Evolutionary conservation across 768 basidiomycete species (phyloP).

Genomic region (Lactarius akahatsu): DNA sequence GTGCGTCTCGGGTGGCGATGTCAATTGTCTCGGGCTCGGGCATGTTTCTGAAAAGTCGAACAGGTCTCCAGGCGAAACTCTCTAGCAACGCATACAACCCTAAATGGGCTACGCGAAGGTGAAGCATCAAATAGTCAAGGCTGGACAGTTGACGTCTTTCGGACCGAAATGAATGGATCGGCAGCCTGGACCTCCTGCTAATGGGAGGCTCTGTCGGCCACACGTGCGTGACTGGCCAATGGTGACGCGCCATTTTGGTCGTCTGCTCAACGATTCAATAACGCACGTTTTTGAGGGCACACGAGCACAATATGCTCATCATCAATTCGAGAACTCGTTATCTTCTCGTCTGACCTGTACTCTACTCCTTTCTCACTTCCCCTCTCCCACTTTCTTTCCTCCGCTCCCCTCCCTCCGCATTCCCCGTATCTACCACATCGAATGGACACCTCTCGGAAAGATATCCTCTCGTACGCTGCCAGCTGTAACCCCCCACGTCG

Average conservation of each 20-base stretch:
- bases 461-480: slow-evolving; percentile 36
- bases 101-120: neutral
- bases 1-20: no score
- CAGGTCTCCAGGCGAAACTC: no score
- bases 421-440: neutral
- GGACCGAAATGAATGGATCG: neutral
- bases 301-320: slow-evolving; percentile 24
- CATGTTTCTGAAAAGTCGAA: no score
- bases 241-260: slow-evolving; percentile 16
- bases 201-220: neutral
- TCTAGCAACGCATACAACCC: no score
- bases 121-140: neutral
- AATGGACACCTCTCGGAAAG: slow-evolving; percentile 27
- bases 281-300: slow-evolving; percentile 27
- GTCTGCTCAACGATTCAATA: slow-evolving; percentile 17
- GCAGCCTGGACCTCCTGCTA: slow-evolving; percentile 1
- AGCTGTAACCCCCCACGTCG: slow-evolving; percentile 47
- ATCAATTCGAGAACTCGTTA: neutral
- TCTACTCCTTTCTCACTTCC: neutral
- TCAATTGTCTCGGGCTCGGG: no score
- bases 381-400: neutral
- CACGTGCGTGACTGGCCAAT: slow-evolving; percentile 27
- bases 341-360: slow-evolving; percentile 2
- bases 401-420: neutral
- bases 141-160: neutral